Base-by-base conservation (phyloP, 192 early-diverging fungal genomes). In the Umbelopsis sp. region DNA sequence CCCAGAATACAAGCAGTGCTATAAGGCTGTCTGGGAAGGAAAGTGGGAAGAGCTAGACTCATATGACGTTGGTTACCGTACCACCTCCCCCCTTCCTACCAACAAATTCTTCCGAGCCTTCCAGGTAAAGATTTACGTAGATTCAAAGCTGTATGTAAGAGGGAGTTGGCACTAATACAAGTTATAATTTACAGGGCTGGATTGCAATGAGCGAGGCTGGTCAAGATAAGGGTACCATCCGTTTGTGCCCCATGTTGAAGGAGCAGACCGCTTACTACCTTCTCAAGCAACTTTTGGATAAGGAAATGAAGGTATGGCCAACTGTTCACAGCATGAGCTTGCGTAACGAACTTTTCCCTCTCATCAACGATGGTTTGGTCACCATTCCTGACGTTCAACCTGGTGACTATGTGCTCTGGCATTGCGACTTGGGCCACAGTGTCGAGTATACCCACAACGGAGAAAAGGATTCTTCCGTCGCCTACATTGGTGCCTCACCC, bases 361-460 rank as follows among this genome's bases (percentile, higher is more conserved):
- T 62, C 26, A 62, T 62, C 31, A 62, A 62, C 31, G 56, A 62
- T 20, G 56, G 29, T 16, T 34, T 62, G 26, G 56, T 62, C 56
- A 62, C 56, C 26, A 62, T 62, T 62, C 56, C 56, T 62, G 56
- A 62, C 56, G 56, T 62, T 62, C 56, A 62, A 31, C 56, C 56
- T 12, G 56, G 56, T 34, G 56, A 62, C 20, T 62, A 29, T 32
- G 56, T 62, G 24, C 56, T 62, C 56, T 62, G 56, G 56, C 43
- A 44, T 22, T 71, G 70, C 31, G 56, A 62, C 31, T 34, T 62
- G 26, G 56, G 56, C 29, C 56, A 62, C n/a, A 62, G 56, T n/a
- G 56, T 62, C 12, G 56, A 62, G 29, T 62, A 34, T 31, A 62
- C 56, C 26, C 56, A 62, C 31, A 62, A 62, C 17, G 56, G 56